phyloP scores from a whole-genome alignment of 108 stramenopile species.

The Nitzschia sp. region DNA sequence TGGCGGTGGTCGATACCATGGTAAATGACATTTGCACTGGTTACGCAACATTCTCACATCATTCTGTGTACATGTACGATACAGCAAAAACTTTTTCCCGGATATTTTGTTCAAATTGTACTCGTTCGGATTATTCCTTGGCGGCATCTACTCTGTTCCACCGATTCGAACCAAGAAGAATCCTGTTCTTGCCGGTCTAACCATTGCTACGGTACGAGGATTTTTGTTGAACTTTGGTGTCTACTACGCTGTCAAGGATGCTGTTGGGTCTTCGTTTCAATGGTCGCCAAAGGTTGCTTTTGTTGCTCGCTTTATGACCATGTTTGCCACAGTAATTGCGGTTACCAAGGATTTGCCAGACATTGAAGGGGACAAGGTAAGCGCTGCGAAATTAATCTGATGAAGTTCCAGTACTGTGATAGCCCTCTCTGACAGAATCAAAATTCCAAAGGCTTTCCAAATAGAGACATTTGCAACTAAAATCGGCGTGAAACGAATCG shows the following conservation, averaged over 20 bases:
- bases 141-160: constrained; percentile 92
- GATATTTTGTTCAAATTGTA: constrained; percentile 86
- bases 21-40: no score
- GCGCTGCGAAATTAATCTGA: background rate
- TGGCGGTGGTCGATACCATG: background rate
- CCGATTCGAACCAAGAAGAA: constrained; percentile 92
- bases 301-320: constrained; percentile 95
- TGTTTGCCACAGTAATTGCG: constrained; percentile 93
- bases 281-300: constrained; percentile 95
- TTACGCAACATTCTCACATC: no score
- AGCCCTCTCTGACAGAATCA: no score
- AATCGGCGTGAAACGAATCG: constrained; percentile 83
- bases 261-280: constrained; percentile 82
- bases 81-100: constrained; percentile 75
- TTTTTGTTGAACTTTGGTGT: constrained; percentile 97
- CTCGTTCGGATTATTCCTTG: constrained; percentile 84
- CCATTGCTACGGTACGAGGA: constrained; percentile 94
- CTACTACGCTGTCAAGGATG: constrained; percentile 96
- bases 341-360: constrained; percentile 96
- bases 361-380: constrained; percentile 89
- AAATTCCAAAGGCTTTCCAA: constrained; percentile 1
- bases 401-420: no score
- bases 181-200: constrained; percentile 88
- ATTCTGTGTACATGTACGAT: no score
- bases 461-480: constrained; percentile 91